Percentiles rank a stretch among this genome's conserved stretches.
Evolutionary conservation across 345 rosid species (phyloP).

Genomic region (Arabidopsis arenosa): DNA sequence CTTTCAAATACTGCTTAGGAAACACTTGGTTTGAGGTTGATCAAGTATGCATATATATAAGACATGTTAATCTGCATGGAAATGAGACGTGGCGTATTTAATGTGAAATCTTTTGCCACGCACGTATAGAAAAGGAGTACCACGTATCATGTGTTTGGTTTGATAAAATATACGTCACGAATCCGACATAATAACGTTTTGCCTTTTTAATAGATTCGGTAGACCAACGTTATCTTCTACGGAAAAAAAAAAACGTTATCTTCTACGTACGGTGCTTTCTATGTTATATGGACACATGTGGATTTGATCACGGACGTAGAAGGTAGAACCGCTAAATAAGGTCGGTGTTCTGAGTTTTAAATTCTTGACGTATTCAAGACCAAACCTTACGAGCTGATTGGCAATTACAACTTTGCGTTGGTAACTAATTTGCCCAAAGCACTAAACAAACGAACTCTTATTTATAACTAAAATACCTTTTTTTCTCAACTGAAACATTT

Average conservation of each 20-base stretch:
- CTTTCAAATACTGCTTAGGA: neutral
- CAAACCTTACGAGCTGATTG: neutral
- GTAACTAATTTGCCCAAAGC: neutral
- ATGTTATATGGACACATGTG: neutral
- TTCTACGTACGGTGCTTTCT: neutral
- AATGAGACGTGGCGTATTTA: constrained; percentile 32
- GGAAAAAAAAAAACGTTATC: constrained; percentile 24
- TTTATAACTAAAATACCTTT: no score
- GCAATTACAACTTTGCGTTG: neutral
- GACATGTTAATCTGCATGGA: constrained; percentile 32
- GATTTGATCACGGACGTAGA: neutral
- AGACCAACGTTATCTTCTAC: constrained; percentile 27
- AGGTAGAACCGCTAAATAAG: constrained; percentile 6
- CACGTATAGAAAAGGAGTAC: neutral
- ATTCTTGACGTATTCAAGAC: neutral
- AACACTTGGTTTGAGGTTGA: constrained; percentile 13
- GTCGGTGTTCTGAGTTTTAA: neutral
- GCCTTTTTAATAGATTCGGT: neutral
- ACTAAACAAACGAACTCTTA: neutral
- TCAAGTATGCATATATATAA: constrained; percentile 9
- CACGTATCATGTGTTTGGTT: constrained; percentile 19
- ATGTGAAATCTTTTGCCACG: constrained; percentile 28
- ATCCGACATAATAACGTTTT: constrained; percentile 38
- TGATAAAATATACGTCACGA: constrained; percentile 25
- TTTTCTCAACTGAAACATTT: neutral